Percentiles rank a stretch among this genome's conserved stretches.
Evolutionary conservation across 495 filamentous ascomycete species (phyloP).

Genomic region (Penicillium manginii): DNA sequence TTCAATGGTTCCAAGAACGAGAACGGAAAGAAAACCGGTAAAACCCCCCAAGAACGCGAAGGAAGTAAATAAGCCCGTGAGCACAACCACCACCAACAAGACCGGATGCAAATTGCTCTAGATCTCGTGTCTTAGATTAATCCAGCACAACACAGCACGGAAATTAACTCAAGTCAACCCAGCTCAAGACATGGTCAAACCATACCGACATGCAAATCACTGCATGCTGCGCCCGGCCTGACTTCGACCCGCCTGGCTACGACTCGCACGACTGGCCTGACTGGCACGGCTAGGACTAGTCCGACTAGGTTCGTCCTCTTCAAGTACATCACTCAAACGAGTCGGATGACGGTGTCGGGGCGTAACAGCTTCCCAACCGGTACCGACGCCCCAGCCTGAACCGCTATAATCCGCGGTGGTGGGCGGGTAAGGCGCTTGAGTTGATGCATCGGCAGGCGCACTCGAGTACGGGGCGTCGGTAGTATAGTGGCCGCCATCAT

Average conservation of each 20-base stretch:
- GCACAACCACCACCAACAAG: background rate
- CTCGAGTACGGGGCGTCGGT: constrained; percentile 50
- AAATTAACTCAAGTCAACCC: background rate
- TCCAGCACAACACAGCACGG: background rate
- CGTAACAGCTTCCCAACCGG: constrained; percentile 74
- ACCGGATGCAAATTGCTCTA: background rate
- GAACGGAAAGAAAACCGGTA: background rate
- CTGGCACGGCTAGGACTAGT: constrained; percentile 63
- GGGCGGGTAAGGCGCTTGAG: constrained; percentile 36
- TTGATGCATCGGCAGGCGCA: constrained; percentile 33
- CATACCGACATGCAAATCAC: constrained; percentile 14
- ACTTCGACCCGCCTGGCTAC: constrained; percentile 51
- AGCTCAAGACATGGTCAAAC: background rate
- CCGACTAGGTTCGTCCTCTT: constrained; percentile 65
- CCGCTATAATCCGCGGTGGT: constrained; percentile 58
- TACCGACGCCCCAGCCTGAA: constrained; percentile 63
- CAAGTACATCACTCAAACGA: constrained; percentile 89
- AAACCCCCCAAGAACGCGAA: too few species aligned
- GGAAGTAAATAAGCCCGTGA: too few species aligned
- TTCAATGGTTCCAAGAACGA: background rate
- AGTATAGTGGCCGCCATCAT: constrained; percentile 53
- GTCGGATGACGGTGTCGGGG: constrained; percentile 95
- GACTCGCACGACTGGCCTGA: constrained; percentile 41
- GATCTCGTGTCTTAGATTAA: too few species aligned
- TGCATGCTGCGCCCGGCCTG: constrained; percentile 43